phyloP scores from a whole-genome alignment of 257 asterid genomes.

The Linaria vulgaris region DNA sequence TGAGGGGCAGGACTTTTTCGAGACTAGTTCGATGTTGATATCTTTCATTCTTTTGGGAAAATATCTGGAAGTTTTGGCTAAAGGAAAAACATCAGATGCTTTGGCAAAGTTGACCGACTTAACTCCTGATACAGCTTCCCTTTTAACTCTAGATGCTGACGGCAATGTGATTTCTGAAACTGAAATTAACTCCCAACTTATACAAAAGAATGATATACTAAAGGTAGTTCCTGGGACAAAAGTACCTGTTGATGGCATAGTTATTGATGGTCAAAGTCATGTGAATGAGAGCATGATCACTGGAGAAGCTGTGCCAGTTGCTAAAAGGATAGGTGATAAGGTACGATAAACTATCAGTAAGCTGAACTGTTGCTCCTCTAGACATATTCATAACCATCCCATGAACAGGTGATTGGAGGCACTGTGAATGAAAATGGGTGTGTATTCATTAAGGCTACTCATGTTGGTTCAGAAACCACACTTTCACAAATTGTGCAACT shows the following conservation, averaged over 20 bases:
- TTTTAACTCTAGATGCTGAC: constrained; percentile 71
- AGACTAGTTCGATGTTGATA: constrained; percentile 97
- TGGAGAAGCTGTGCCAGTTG: constrained; percentile 87
- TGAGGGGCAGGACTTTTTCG: constrained; percentile 97
- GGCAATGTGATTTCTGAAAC: constrained; percentile 73
- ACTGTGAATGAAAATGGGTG: constrained; percentile 94
- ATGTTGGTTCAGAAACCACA: constrained; percentile 96
- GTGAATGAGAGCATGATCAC: constrained; percentile 99
- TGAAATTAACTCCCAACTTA: constrained; percentile 76
- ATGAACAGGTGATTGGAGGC: constrained; percentile 86
- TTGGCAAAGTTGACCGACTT: constrained; percentile 88
- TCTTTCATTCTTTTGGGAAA: constrained; percentile 94
- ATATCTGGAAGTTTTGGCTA: constrained; percentile 90
- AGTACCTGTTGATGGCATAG: constrained; percentile 92
- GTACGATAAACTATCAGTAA: constrained; percentile 36
- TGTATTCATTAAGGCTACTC: constrained; percentile 81
- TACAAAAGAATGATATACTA: constrained; percentile 79
- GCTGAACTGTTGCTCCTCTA: constrained; percentile 5
- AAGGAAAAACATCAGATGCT: constrained; percentile 95
- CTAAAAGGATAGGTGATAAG: constrained; percentile 91
- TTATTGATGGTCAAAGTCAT: constrained; percentile 87
- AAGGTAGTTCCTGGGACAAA: constrained; percentile 94
- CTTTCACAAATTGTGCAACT: constrained; percentile 94
- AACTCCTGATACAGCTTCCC: constrained; percentile 87
- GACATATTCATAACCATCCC: constrained; percentile 16